phyloP scores from a whole-genome alignment of 2,329 filamentous ascomycete species.

The Elsinoe australis region DNA sequence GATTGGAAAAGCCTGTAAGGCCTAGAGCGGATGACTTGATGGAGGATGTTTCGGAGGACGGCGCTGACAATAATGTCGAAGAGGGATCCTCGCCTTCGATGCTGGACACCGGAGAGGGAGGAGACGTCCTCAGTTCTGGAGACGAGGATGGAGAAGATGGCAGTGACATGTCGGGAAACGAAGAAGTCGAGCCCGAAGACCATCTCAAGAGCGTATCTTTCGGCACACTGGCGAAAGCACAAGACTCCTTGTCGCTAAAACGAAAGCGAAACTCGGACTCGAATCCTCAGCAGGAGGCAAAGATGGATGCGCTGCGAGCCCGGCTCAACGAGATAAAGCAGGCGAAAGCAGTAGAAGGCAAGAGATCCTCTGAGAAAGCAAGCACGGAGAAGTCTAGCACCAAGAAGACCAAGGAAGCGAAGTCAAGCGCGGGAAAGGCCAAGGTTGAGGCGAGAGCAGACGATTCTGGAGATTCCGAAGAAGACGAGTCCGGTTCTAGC shows the following conservation, averaged over 20 bases:
- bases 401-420: conserved; percentile 21
- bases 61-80: conserved; percentile 30
- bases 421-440: background rate
- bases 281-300: conserved; percentile 37
- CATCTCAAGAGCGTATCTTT: conserved; percentile 64
- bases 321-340: conserved; percentile 37
- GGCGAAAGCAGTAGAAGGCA: conserved; percentile 21
- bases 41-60: conserved; percentile 19
- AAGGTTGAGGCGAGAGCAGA: conserved; percentile 10
- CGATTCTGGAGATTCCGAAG: background rate
- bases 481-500: background rate
- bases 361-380: background rate
- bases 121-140: conserved; percentile 20
- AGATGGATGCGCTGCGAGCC: conserved; percentile 39
- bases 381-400: conserved; percentile 22
- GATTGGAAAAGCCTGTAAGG: background rate
- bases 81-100: conserved; percentile 35
- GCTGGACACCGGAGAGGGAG: conserved; percentile 33
- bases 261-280: conserved; percentile 36
- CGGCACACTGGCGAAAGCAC: conserved; percentile 80
- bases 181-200: conserved; percentile 34
- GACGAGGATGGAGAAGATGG: conserved; percentile 20
- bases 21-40: conserved; percentile 16
- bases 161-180: conserved; percentile 29
- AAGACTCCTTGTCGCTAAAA: conserved; percentile 54